Conservation (phyloP, 305 asterid species). For the Stenogyne calaminthoides region DNA sequence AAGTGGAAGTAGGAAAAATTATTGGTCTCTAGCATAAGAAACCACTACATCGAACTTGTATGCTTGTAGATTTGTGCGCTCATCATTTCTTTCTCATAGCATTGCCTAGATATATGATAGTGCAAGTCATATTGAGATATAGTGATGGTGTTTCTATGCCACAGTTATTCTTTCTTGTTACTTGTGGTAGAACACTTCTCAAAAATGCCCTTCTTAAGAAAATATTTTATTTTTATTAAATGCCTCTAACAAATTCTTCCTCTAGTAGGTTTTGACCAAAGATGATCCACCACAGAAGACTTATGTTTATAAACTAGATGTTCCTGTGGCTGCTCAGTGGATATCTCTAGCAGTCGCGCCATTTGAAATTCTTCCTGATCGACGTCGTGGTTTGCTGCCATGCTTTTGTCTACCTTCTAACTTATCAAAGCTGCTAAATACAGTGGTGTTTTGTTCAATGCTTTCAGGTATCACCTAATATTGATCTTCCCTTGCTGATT, state of each 20-base stretch:
- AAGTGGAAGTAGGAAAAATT: neutral
- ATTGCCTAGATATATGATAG: neutral
- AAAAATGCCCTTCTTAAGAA: neutral
- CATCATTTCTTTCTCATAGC: neutral
- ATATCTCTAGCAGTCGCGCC: constrained; percentile 92
- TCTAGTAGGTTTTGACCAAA: constrained; percentile 73
- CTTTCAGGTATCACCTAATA: constrained; percentile 68
- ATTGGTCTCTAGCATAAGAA: constrained; percentile 8
- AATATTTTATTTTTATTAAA: neutral
- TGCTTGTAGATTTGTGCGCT: constrained; percentile 10
- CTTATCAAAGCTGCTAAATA: constrained; percentile 79
- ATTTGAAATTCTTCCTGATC: constrained; percentile 88
- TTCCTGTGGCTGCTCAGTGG: constrained; percentile 96
- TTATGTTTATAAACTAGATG: constrained; percentile 77
- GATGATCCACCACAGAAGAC: constrained; percentile 95
- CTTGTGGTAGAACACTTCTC: neutral
- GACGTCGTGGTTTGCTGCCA: constrained; percentile 62
- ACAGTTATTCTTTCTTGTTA: constrained; percentile 13
- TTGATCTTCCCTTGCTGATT: constrained; percentile 23
- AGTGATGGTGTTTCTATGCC: constrained; percentile 1
- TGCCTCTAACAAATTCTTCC: constrained; percentile 13
- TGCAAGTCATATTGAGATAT: neutral
- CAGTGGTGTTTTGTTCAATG: constrained; percentile 78
- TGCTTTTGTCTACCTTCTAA: constrained; percentile 76
- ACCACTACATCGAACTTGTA: constrained; percentile 9